phyloP scores from a whole-genome alignment of 2,329 filamentous ascomycete genomes.

The Colletotrichum sp. region DNA sequence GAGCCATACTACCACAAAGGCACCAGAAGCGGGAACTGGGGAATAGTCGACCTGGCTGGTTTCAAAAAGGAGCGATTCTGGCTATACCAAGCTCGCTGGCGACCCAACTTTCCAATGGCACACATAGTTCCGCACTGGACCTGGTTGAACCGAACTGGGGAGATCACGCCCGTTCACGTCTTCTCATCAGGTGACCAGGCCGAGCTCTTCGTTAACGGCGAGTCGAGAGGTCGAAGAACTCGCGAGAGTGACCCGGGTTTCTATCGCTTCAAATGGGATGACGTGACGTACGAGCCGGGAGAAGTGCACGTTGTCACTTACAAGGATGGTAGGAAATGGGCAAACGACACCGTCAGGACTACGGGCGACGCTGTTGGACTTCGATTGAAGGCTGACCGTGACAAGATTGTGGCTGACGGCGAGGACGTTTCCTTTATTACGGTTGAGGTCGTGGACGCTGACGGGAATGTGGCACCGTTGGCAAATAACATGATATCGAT shows the following conservation, averaged over 20 bases:
- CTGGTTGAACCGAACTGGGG: not conserved
- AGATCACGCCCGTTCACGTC: not conserved
- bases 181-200: not conserved
- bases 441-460: not conserved
- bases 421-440: not conserved
- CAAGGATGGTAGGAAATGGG: not conserved
- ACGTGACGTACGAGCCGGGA: not conserved
- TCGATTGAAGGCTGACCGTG: not conserved
- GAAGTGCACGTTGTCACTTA: not conserved
- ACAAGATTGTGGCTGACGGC: not conserved
- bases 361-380: not conserved
- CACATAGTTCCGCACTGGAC: not conserved
- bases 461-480: not conserved
- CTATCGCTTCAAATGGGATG: not conserved
- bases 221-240: not conserved
- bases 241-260: not conserved
- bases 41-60: constrained; percentile 61
- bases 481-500: not conserved
- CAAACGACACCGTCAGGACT: not conserved
- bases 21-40: constrained; percentile 57
- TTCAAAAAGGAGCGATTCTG: constrained; percentile 59
- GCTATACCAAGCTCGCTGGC: constrained; percentile 27
- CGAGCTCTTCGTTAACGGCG: not conserved
- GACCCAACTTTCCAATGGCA: not conserved
- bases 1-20: constrained; percentile 53